Conservation (phyloP, 345 rosid species). For the Raphanus raphanistrum region DNA sequence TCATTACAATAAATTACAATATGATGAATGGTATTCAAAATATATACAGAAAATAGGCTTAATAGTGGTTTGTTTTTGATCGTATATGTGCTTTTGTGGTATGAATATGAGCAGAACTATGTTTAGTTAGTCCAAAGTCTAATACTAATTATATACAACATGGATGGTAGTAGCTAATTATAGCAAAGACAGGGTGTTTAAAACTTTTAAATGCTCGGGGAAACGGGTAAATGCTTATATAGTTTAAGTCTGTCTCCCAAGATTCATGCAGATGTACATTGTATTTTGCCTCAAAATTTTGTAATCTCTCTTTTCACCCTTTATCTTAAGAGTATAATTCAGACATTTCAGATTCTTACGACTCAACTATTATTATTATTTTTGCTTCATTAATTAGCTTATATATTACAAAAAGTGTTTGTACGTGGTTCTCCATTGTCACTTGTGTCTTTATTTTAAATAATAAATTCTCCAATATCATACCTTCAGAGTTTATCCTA, state of each 20-base stretch:
- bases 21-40: neutral
- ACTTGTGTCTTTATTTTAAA: conserved; percentile 7
- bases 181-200: conserved; percentile 30
- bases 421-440: conserved; percentile 32
- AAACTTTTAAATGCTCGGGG: conserved; percentile 28
- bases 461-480: neutral
- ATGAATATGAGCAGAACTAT: neutral
- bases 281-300: conserved; percentile 32
- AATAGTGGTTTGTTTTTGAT: too few relatives aligned
- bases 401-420: neutral
- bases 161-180: conserved; percentile 6
- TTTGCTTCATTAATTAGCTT: neutral
- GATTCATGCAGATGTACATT: conserved; percentile 38
- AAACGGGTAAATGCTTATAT: conserved; percentile 31
- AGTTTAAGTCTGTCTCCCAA: conserved; percentile 17
- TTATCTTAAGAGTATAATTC: neutral
- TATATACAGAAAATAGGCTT: neutral
- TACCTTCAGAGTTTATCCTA: conserved; percentile 1
- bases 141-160: neutral
- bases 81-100: too few relatives aligned
- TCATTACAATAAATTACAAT: neutral
- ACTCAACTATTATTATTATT: conserved; percentile 1
- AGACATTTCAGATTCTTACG: neutral
- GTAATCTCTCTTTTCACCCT: conserved; percentile 6
- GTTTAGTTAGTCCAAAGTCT: neutral